Conservation (phyloP, 2,329 filamentous ascomycete species). For the Thelonectria discophora region DNA sequence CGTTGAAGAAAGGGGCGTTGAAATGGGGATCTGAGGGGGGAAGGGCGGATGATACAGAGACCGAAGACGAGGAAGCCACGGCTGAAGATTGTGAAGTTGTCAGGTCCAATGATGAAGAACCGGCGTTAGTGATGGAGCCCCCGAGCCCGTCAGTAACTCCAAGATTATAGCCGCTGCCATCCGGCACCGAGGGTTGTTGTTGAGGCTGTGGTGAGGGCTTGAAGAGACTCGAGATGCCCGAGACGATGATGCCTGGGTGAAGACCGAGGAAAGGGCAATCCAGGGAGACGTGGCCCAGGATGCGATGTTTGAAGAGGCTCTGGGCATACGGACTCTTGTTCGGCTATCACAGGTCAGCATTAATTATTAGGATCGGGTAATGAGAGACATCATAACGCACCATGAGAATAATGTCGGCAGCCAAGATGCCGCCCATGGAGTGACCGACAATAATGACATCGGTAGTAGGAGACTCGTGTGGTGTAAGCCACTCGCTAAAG, state of each 20-base stretch:
- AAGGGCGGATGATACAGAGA: slow-evolving; percentile 19
- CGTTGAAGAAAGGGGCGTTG: slow-evolving; percentile 80
- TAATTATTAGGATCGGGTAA: background rate
- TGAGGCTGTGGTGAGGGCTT: slow-evolving; percentile 50
- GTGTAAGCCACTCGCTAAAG: slow-evolving; percentile 83
- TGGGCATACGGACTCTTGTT: slow-evolving; percentile 45
- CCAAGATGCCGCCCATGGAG: slow-evolving; percentile 87
- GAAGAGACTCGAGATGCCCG: slow-evolving; percentile 83
- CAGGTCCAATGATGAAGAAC: slow-evolving; percentile 33
- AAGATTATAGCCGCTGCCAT: slow-evolving; percentile 6
- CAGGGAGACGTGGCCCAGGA: slow-evolving; percentile 82
- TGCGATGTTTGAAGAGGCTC: slow-evolving; percentile 71
- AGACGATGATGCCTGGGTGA: slow-evolving; percentile 86
- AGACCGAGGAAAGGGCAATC: slow-evolving; percentile 90
- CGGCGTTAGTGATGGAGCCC: slow-evolving; percentile 23
- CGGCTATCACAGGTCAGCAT: slow-evolving; percentile 40
- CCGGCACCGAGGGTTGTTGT: slow-evolving; percentile 22
- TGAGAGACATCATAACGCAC: slow-evolving; percentile 44
- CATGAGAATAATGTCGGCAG: slow-evolving; percentile 80
- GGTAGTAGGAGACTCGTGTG: slow-evolving; percentile 76
- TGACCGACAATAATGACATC: slow-evolving; percentile 88
- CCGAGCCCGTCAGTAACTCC: slow-evolving; percentile 17
- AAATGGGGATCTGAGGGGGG: slow-evolving; percentile 66
- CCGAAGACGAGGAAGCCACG: slow-evolving; percentile 24
- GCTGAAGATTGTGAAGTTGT: slow-evolving; percentile 31